Base-by-base conservation (phyloP, 2,329 filamentous ascomycete species). In the Ilyonectria sp. region DNA sequence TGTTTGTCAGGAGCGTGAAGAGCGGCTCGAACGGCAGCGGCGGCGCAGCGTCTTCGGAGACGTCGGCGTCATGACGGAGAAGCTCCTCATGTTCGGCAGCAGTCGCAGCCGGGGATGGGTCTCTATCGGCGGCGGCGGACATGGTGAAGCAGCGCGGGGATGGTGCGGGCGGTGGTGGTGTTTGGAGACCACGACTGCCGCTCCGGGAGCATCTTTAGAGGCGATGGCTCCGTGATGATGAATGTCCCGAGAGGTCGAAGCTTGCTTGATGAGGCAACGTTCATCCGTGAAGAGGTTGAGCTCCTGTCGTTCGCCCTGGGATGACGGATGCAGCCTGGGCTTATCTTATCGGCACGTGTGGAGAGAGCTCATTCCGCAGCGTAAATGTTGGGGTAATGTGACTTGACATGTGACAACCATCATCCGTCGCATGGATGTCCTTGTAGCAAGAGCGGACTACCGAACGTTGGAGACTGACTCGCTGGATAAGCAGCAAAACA, bases 1-100 rank as follows among this genome's bases (percentile, higher is more conserved):
- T 82, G 79, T 97, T 94, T 77, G 93, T 90, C 71, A 98, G 86
- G 47, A 98, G 85, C 1, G 94, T 92, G 84, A 97, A 98, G 84
- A 97, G 92, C 2, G 94, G 93, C 50, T 90, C 86, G 80, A 97
- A 95, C 3, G 83, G 79, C 44, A 70, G 71, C 44, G 67, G 65
- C 10, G 67, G 65, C 21, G 69, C 57, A 21, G 64, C 56, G 6
- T 69, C 67, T 29, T 68, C 68, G 59, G 60, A 53, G 46, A 10
- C 21, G 21, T 69, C 49, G 37, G 69, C 50, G 37, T 63, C 61
- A 43, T 65, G 60, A 63, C 63, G 68, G 26, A 67, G 62, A 31
- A 63, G 67, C 61, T 71, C 68, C 47, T 63, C 68, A 9, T 60
- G 71, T 37, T 68, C 61, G 35, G 50, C 65, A n/a, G 61, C 57